Evolutionary conservation across 495 filamentous ascomycete genomes (phyloP), one percentile per base, ranked within the genome.

Genomic region (Tuber aestivum): DNA sequence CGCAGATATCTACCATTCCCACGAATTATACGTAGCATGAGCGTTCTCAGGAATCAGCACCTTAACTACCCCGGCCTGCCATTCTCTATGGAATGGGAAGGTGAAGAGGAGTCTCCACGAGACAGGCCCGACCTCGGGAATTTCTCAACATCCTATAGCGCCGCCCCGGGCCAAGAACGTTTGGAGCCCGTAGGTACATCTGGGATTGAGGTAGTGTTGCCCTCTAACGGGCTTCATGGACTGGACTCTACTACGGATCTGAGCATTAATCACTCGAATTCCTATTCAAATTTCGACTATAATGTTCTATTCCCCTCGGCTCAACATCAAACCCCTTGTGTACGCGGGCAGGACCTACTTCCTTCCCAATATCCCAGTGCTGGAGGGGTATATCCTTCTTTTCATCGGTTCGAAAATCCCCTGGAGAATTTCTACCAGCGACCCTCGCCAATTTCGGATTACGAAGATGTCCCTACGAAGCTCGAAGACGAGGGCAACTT

Each of bases 371-470:
- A 65, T 20, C 56, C 56, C 16, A 20, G 4, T 6, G 3, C 56
- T 18, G 35, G 56, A 65, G 56, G 56, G 56, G 56, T 3, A 65
- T 35, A 65, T 35, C 56, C 56, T 35, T 35, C 56, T 65, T 12
- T 65, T 65, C 56, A 20, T 20, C 56, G 35, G 4, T 35, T 35
- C 12, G 56, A 65, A 35, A 32, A 35, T 35, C 4, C 56, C 27
- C 32, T 18, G 1, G 56, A 65, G 32, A 35, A 3, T 35, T 6
- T 35, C 35, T 65, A 35, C 38, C 76, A 75, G 20, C 70, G 72
- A 69, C 42, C 68, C 70, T 79, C 78, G 16, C 77, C 76, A 48
- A 44, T 75, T 70, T 78, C 78, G 69, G 78, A 75, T 32, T 75
- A 75, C 41, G 65, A 50, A 65, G 37, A 45, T 9, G 41, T 71